Conservation (phyloP, 495 filamentous ascomycete genomes). For the Podospora pseudocomata region DNA sequence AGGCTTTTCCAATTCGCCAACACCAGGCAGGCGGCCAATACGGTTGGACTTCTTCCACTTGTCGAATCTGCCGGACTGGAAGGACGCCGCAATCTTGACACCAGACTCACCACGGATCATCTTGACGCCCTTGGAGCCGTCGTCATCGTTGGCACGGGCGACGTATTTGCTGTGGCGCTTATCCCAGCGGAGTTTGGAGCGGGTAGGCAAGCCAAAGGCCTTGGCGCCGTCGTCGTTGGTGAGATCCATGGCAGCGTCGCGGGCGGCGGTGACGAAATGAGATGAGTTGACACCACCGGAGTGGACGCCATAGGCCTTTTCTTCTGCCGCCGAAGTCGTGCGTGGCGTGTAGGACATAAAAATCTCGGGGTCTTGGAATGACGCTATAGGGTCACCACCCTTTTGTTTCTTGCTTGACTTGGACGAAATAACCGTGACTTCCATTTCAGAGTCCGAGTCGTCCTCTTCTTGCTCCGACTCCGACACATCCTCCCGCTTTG, state of each 20-base stretch:
- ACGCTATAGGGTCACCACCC: constrained; percentile 26
- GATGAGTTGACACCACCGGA: constrained; percentile 59
- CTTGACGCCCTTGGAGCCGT: constrained; percentile 79
- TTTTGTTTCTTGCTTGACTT: constrained; percentile 44
- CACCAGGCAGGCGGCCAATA: constrained; percentile 68
- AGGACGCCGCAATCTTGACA: constrained; percentile 89
- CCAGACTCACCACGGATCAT: constrained; percentile 88
- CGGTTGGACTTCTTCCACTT: constrained; percentile 83
- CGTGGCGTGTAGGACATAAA: constrained; percentile 94
- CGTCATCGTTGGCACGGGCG: constrained; percentile 81
- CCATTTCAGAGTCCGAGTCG: constrained; percentile 71
- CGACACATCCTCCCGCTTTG: constrained; percentile 36
- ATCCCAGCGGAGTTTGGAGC: constrained; percentile 85
- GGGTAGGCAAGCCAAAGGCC: constrained; percentile 67
- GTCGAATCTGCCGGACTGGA: constrained; percentile 91
- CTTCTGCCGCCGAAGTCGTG: constrained; percentile 72
- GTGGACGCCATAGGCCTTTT: constrained; percentile 87
- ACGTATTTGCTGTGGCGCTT: constrained; percentile 97
- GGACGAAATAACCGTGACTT: constrained; percentile 72
- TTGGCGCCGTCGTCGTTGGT: constrained; percentile 76
- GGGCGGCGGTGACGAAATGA: constrained; percentile 80
- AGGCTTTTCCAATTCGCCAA: constrained; percentile 72
- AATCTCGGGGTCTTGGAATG: constrained; percentile 77
- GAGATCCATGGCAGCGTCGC: constrained; percentile 83
- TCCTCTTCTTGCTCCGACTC: constrained; percentile 51